These are phyloP conservation scores for Leccinum incarnatum DNA, from an alignment of 768 basidiomycete genomes.

Conservation along the genomic window DNA sequence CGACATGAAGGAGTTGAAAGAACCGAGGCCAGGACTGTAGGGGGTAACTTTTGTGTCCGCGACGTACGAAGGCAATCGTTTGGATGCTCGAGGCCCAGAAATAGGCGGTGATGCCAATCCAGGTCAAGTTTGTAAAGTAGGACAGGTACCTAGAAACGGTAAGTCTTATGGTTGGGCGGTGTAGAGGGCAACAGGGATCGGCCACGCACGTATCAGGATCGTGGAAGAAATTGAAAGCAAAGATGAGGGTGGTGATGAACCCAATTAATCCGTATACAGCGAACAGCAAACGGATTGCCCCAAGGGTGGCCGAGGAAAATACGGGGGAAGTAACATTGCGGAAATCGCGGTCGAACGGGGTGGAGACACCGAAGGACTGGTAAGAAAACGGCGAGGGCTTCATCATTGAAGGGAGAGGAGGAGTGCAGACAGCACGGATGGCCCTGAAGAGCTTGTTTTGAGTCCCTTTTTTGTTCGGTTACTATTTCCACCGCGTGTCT, in stretches of 20 bases:
- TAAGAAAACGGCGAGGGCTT: constrained; percentile 10
- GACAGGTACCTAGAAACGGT: constrained; percentile 47
- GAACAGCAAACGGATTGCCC: constrained; percentile 43
- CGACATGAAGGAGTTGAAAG: constrained; percentile 55
- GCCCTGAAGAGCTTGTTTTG: constrained; percentile 5
- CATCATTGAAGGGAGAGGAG: constrained; percentile 5
- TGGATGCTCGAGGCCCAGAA: constrained; percentile 59
- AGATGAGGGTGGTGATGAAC: constrained; percentile 35
- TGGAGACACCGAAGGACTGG: constrained; percentile 32
- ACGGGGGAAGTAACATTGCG: constrained; percentile 42
- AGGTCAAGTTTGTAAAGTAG: constrained; percentile 64
- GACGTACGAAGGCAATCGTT: constrained; percentile 42
- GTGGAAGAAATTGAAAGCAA: constrained; percentile 30
- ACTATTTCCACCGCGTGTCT: background rate
- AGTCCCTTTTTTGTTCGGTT: constrained; percentile 7
- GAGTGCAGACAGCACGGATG: background rate
- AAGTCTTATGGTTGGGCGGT: background rate
- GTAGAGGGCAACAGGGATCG: constrained; percentile 8
- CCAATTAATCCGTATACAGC: constrained; percentile 48
- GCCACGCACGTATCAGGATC: constrained; percentile 31
- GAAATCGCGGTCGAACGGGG: constrained; percentile 40
- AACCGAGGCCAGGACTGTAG: constrained; percentile 57
- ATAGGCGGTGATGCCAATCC: constrained; percentile 60
- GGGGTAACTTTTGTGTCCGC: constrained; percentile 42
- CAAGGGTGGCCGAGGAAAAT: constrained; percentile 44